These are phyloP conservation scores for Pleurotus cornucopiae DNA, from an alignment of 768 basidiomycete genomes.

Conservation along the genomic window DNA sequence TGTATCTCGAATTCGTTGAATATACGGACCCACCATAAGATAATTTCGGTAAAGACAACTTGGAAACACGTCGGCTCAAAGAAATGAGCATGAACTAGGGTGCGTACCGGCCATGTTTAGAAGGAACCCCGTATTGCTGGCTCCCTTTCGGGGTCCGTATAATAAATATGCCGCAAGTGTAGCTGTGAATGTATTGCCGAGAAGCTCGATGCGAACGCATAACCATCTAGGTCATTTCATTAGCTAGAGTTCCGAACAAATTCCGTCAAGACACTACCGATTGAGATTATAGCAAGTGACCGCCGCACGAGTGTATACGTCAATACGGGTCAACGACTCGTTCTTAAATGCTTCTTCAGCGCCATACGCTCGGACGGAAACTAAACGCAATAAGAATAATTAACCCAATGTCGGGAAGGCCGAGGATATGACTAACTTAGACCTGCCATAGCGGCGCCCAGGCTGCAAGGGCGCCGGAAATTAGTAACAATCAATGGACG, in stretches of 20 bases:
- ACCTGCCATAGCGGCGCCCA: conserved; percentile 57
- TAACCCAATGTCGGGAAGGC: neutral
- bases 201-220: conserved; percentile 48
- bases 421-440: conserved; percentile 28
- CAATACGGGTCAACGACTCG: conserved; percentile 46
- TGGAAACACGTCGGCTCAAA: no score
- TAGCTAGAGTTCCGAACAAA: conserved; percentile 15
- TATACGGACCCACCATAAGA: conserved; percentile 44
- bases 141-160: conserved; percentile 32
- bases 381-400: conserved; percentile 17
- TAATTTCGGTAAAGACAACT: conserved; percentile 52
- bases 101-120: conserved; percentile 46
- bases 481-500: no score
- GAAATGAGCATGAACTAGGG: neutral
- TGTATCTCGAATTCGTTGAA: conserved; percentile 43
- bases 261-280: conserved; percentile 13
- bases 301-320: conserved; percentile 44
- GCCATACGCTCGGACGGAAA: conserved; percentile 63
- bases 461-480: conserved; percentile 16
- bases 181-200: conserved; percentile 54
- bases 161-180: conserved; percentile 53
- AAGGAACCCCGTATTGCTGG: conserved; percentile 45
- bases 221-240: conserved; percentile 32
- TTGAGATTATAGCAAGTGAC: conserved; percentile 52
- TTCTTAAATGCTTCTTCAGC: conserved; percentile 44